These are phyloP conservation scores for Parasitella parasitica DNA, from an alignment of 371 early-diverging fungal species.

Conservation along the genomic window DNA sequence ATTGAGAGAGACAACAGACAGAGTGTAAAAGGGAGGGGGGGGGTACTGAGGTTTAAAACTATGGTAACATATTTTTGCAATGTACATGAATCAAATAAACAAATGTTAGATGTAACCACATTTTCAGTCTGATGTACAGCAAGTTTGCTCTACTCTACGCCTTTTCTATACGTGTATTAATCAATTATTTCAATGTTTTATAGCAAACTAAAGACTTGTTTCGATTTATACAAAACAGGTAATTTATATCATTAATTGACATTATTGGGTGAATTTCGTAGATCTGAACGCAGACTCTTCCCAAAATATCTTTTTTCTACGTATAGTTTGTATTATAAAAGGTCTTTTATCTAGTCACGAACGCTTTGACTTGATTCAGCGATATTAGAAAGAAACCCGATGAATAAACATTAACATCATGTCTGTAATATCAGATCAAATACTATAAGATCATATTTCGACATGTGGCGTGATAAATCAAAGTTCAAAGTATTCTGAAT, in stretches of 20 bases:
- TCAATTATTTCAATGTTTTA: background rate
- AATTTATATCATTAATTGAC: background rate
- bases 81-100: background rate
- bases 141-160: no score
- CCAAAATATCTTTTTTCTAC: background rate
- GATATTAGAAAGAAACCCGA: background rate
- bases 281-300: background rate
- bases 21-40: background rate
- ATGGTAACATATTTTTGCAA: background rate
- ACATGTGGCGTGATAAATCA: no score
- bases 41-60: background rate
- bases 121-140: no score
- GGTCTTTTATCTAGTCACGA: background rate
- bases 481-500: no score
- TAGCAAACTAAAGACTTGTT: background rate
- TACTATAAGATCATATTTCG: no score
- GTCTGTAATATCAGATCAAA: background rate
- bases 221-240: background rate
- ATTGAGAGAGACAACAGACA: background rate
- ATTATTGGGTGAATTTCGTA: background rate
- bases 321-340: background rate
- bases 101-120: no score
- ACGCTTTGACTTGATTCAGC: background rate
- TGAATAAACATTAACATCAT: background rate
- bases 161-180: background rate